These are phyloP conservation scores for Ceratobasidium theobromae DNA, from an alignment of 1,284 basidiomycete genomes.

Conservation along the genomic window DNA sequence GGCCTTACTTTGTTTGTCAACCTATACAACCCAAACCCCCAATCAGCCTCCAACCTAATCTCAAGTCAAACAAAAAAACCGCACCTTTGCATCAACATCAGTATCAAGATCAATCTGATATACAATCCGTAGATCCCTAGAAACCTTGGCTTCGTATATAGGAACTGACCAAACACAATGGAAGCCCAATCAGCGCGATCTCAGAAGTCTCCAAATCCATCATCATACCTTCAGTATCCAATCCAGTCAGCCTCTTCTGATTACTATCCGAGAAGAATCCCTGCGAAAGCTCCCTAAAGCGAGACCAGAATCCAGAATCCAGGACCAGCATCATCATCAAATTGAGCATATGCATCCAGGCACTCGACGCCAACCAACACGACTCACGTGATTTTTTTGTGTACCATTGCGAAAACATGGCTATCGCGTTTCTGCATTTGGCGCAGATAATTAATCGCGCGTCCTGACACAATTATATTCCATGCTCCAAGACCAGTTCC, in stretches of 20 bases:
- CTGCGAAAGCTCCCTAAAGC: constrained; percentile 34
- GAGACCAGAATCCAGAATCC: neutral
- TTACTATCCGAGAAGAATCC: constrained; percentile 38
- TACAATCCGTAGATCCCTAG: constrained; percentile 37
- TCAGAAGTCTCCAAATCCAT: neutral
- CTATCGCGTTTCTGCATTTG: constrained; percentile 21
- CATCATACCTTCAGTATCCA: constrained; percentile 26
- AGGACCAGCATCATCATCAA: neutral
- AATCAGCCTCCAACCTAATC: too few relatives aligned
- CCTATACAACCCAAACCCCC: too few relatives aligned
- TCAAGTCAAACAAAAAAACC: constrained; percentile 5
- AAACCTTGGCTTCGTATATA: constrained; percentile 40
- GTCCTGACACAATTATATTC: constrained; percentile 22
- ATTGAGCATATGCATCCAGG: neutral
- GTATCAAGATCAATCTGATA: constrained; percentile 37
- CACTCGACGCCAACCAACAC: neutral
- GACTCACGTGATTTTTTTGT: constrained; percentile 33
- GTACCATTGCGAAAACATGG: constrained; percentile 30
- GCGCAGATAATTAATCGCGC: constrained; percentile 22
- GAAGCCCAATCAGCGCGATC: neutral
- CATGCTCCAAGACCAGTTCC: constrained; percentile 15
- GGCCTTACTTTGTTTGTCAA: constrained; percentile 14
- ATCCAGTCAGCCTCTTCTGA: constrained; percentile 36
- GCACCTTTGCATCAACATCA: constrained; percentile 28
- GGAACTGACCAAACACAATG: constrained; percentile 24